phyloP scores from a whole-genome alignment of 768 basidiomycete genomes.

The Hygrophoropsis aurantiaca region DNA sequence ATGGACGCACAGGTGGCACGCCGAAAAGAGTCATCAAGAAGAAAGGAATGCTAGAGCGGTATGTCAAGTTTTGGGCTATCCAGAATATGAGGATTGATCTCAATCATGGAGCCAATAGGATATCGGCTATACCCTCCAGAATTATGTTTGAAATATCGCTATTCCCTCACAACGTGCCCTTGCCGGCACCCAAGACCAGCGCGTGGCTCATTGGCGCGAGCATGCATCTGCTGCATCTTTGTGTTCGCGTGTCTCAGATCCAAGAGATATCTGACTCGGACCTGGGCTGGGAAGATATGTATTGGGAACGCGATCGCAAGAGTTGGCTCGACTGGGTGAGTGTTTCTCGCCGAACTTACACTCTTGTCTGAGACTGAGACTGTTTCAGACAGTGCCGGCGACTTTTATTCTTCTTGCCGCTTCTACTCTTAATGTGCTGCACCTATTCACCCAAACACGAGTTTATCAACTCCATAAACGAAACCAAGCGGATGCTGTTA shows the following conservation, averaged over 20 bases:
- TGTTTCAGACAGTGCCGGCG: constrained; percentile 60
- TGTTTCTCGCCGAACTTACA: constrained; percentile 11
- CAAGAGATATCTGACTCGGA: constrained; percentile 63
- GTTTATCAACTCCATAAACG: constrained; percentile 68
- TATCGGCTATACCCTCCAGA: constrained; percentile 64
- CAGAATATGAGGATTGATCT: constrained; percentile 12
- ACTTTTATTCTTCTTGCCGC: constrained; percentile 53
- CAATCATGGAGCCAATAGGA: constrained; percentile 36
- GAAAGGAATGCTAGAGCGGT: constrained; percentile 67
- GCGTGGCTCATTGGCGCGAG: constrained; percentile 64
- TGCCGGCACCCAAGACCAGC: constrained; percentile 64
- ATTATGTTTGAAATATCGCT: constrained; percentile 79
- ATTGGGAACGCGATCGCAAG: constrained; percentile 59
- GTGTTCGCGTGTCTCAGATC: constrained; percentile 58
- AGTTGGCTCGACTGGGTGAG: constrained; percentile 84
- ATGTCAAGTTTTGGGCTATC: constrained; percentile 13
- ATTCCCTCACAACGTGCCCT: constrained; percentile 78
- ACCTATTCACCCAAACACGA: constrained; percentile 68
- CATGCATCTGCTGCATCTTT: constrained; percentile 70
- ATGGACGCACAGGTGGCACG: constrained; percentile 28
- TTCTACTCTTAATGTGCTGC: constrained; percentile 60
- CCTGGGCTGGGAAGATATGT: constrained; percentile 77
- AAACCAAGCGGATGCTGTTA: constrained; percentile 53
- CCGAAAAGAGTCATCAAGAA: constrained; percentile 61
- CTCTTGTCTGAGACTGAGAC: constrained; percentile 5